Base-by-base conservation (phyloP, 805 yeast species). In the Jamesozyma piceae region DNA sequence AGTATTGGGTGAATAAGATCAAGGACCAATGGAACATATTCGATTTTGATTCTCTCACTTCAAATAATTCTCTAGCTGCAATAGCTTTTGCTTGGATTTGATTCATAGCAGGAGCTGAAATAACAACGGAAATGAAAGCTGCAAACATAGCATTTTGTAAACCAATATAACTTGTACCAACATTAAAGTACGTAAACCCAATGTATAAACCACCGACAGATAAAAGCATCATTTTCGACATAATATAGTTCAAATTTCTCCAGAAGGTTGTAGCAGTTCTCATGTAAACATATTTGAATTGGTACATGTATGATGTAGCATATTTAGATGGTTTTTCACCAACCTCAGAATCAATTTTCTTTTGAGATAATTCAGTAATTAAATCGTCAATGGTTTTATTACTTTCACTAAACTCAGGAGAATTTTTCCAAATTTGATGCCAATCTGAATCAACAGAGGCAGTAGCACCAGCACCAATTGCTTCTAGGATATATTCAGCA, bases 381-480 rank as follows among this genome's bases (percentile, higher is more conserved):
- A 79, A 69, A 29, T 51, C 45, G 18, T 55, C 63, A 47, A 79
- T 66, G 48, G 73, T 78, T 1, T 51, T 51, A 42, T 68, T 67
- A 18, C 65, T 58, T 1, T 56, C 62, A 29, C 49, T 44, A 45
- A 45, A 68, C 49, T 72, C 72, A 8, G 50, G 39, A 5, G 77
- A 72, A 39, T 62, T 62, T 44, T 54, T 58, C 77, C 89, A 81
- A 4, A 71, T 68, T 17, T 74, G 70, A 53, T 65, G 63, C 77
- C 81, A 82, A 27, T 81, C 75, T 22, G 64, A 68, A 13, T 64
- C 54, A 8, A 69, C 72, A 30, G 62, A 52, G 1, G 84, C 78
- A 17, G 83, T 78, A 2, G 87, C 84, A 50, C 84, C 87, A 19
- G 87, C 86, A 30, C 87, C 87, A 58, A 82, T 77, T 19, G 73